Evolutionary conservation across 139 green algal genomes (phyloP).

Genomic region (Chlorella sp.): DNA sequence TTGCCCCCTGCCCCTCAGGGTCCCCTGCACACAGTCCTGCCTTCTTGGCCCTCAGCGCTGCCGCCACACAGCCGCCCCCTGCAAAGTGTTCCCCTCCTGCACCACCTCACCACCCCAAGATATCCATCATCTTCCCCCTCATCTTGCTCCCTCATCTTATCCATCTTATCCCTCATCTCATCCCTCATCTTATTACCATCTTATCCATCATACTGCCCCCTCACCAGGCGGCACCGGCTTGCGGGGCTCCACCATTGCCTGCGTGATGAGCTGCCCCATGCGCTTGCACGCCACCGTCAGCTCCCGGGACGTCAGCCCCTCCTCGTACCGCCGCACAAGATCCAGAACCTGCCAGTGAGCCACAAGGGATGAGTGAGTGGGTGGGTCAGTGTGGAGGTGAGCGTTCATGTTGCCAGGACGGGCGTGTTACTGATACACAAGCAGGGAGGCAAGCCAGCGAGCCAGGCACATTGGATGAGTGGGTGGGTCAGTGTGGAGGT

Average conservation of each 20-base stretch:
- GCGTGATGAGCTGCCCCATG: background rate
- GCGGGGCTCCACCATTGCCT: background rate
- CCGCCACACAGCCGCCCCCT: background rate
- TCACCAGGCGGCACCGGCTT: background rate
- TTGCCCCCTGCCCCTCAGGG: too few species aligned
- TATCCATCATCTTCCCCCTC: too few species aligned
- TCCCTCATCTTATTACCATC: too few species aligned
- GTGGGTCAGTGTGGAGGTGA: background rate
- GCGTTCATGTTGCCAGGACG: background rate
- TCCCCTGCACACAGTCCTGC: too few species aligned
- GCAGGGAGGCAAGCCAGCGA: background rate
- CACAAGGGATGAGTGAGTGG: background rate
- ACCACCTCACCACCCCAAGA: background rate
- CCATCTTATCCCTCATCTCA: too few species aligned
- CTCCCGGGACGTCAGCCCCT: background rate
- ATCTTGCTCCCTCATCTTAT: too few species aligned
- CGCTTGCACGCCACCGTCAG: conserved; percentile 12
- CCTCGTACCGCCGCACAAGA: background rate
- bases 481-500: too few species aligned
- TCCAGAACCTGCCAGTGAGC: background rate
- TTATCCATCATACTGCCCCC: too few species aligned
- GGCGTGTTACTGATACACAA: background rate
- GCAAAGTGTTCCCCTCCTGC: too few species aligned
- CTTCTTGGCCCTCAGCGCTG: too few species aligned
- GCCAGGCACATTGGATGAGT: background rate